Base-by-base conservation (phyloP, 805 yeast species). In the Lachancea sp. region DNA sequence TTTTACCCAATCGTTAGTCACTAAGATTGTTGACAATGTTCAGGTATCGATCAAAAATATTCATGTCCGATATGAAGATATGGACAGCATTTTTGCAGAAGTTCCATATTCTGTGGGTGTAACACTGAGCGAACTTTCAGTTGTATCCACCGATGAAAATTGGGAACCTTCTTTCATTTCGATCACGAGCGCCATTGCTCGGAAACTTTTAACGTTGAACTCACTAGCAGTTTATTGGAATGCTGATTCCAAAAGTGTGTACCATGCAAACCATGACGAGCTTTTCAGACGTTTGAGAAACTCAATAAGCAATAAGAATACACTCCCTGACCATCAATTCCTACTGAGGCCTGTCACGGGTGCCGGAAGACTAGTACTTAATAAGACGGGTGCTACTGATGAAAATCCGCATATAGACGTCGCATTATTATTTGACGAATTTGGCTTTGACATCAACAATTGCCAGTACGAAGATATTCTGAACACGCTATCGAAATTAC, bases 51-150 rank as follows among this genome's bases (percentile, higher is more conserved):
- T 92, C 48, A 85, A 80, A 52, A 87, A 86, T 56, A 92, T 92
- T 47, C 99, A 92, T 60, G 61, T 92, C 16, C 72, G 98, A 42
- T 92, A 89, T 55, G 98, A 94, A 55, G 98, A 92, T 63, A 72
- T 70, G 43, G 67, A 73, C 5, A 68, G 74, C 30, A 72, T 77
- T 4, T 79, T 86, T 48, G 80, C 95, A 0, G 82, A 79, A 42
- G 56, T 59, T 22, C 95, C 96, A 2, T 85, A 84, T 50, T 71
- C 96, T 0, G 63, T 88, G 28, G 99, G 99, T 3, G 51, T 87
- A 13, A 82, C 94, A 0, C 70, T 92, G 36, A 74, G 77, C 30
- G 97, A 92, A 63, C 69, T 92, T 30, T 86, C 96, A 0, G 97
- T 96, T 0, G 83, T 88, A 0, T 86, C 96, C 1, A 80, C 97